Conservation (phyloP, 495 filamentous ascomycete species). For the Talaromyces adpressus region DNA sequence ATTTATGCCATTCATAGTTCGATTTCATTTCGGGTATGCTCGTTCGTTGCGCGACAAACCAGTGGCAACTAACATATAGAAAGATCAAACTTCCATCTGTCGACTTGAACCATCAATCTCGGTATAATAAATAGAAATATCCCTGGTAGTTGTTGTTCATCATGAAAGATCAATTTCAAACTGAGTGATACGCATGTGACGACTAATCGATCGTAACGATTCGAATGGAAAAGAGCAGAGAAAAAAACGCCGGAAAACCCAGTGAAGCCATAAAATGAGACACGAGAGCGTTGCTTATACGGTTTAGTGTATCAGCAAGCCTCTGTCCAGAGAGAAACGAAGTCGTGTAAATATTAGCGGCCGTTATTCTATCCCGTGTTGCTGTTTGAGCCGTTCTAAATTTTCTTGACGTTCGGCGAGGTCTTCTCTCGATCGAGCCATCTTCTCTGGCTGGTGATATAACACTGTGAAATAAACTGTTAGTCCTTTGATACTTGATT, state of each 20-base stretch:
- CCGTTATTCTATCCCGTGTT: conserved; percentile 94
- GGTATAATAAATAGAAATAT: not conserved
- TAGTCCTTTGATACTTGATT: conserved; percentile 1
- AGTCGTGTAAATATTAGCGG: not conserved
- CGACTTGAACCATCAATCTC: not conserved
- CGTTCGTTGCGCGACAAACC: not conserved
- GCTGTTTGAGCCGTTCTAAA: conserved; percentile 94
- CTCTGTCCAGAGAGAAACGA: not conserved
- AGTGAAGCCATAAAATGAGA: conserved; percentile 23
- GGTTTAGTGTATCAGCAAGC: conserved; percentile 26
- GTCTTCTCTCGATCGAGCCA: conserved; percentile 86
- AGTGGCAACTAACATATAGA: not conserved
- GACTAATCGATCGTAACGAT: not conserved
- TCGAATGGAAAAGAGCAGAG: conserved; percentile 14
- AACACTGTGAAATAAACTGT: conserved; percentile 53
- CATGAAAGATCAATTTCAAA: not conserved
- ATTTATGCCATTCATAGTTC: not conserved
- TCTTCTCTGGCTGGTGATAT: conserved; percentile 99
- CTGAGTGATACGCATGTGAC: not conserved
- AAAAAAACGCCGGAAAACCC: conserved; percentile 37
- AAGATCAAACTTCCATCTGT: not conserved
- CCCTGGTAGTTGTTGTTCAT: not conserved
- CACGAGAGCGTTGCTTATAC: conserved; percentile 30
- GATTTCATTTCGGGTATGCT: not conserved
- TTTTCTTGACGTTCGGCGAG: conserved; percentile 90